phyloP scores from a whole-genome alignment of 805 yeast genomes.

The Grigorovia jiainica region DNA sequence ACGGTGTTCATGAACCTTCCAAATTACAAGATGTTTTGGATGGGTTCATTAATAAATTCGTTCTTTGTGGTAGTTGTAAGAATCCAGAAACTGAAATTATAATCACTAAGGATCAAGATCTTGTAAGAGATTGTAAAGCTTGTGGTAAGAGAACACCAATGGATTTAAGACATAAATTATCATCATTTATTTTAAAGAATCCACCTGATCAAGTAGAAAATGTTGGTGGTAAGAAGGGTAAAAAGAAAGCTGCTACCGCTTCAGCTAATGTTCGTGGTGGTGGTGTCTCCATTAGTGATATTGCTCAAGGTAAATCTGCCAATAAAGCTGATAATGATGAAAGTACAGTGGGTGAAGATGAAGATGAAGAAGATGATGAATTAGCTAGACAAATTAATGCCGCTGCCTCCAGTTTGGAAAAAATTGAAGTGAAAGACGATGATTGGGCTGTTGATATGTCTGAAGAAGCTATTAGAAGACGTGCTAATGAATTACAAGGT shows the following conservation, averaged over 20 bases:
- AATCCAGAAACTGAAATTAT: slow-evolving; percentile 95
- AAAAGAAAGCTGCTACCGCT: slow-evolving; percentile 77
- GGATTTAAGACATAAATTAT: slow-evolving; percentile 78
- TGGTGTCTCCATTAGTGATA: slow-evolving; percentile 70
- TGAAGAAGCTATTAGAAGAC: slow-evolving; percentile 87
- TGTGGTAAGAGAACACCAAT: slow-evolving; percentile 85
- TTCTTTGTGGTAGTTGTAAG: slow-evolving; percentile 87
- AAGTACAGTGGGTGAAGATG: slow-evolving; percentile 36
- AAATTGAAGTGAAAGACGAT: slow-evolving; percentile 67
- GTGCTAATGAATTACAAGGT: slow-evolving; percentile 82
- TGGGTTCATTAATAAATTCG: slow-evolving; percentile 87
- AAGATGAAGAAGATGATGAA: slow-evolving; percentile 57
- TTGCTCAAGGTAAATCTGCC: slow-evolving; percentile 45
- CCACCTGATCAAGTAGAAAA: slow-evolving; percentile 60
- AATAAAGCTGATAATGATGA: slow-evolving; percentile 13
- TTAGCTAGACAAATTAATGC: slow-evolving; percentile 73
- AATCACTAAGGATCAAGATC: slow-evolving; percentile 53
- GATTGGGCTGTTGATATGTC: slow-evolving; percentile 98
- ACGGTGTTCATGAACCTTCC: slow-evolving; percentile 86
- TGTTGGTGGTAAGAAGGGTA: slow-evolving; percentile 36
- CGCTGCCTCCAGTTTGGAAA: slow-evolving; percentile 64
- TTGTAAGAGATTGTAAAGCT: slow-evolving; percentile 93
- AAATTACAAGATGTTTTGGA: slow-evolving; percentile 91
- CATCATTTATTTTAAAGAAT: slow-evolving; percentile 82
- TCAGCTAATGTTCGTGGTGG: slow-evolving; percentile 85